Evolutionary conservation across 139 green algal genomes (phyloP), one percentile per base, ranked within the genome.

Genomic region (Chlamydomonas schloesseri): DNA sequence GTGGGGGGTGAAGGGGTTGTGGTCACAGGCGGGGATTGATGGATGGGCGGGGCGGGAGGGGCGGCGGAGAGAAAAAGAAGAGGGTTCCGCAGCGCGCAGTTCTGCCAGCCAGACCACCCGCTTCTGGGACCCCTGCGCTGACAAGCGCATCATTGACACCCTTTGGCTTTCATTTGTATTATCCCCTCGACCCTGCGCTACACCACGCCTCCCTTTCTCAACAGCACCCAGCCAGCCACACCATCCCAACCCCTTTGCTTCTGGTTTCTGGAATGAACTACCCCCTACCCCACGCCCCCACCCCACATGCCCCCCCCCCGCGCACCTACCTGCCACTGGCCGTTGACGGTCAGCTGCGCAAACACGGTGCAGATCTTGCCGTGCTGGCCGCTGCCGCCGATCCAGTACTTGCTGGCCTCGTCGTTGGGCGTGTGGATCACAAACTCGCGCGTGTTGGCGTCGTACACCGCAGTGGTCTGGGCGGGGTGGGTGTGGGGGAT

Each of bases 381-480:
- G 77, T 94, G 91, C 83, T 96, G 92, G 17, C 83, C 90, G 46
- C 74, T 89, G 72, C 92, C 88, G 50, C 92, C 89, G 62, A 93
- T 93, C 89, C 89, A 92, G 36, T 74, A 81, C 85, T 92, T 92
- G 69, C 72, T 88, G 36, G 96, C 95, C 73, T 92, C 90, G 86
- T 98, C 93, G 58, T 73, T 94, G 46, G 96, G 96, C 0, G 96
- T 98, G 92, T 95, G 87, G 84, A 99, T 96, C 14, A 98, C 77
- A 85, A 99, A 99, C 87, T 96, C 88, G 34, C 92, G 74, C 0
- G 89, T 88, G 29, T 46, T 28, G 3, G 89, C 60, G 71, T 98
- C 95, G 79, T 97, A 98, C n/a, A 78, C 83, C 2, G 94, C 95
- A 23, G 90, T 93, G 3, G 96, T 99, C 78, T 50, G 42, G 42